A percentile compares a stretch with the other conserved stretches of the same genome.
Evolutionary conservation across 2,329 filamentous ascomycete species (phyloP).

Genomic region (Fusarium irregulare): DNA sequence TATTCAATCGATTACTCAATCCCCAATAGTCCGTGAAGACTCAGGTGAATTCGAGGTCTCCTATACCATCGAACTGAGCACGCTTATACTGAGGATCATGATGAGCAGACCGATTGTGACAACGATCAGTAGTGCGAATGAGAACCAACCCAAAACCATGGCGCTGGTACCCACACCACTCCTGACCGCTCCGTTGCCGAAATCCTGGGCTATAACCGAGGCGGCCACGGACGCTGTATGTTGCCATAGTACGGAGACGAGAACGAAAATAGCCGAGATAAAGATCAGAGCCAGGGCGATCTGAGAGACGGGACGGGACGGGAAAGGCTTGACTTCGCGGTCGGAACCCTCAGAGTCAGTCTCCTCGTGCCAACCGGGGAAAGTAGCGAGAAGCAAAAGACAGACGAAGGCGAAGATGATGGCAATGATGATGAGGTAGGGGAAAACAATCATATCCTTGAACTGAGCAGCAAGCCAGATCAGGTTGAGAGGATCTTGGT

Average conservation of each 20-base stretch:
- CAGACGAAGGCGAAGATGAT: constrained; percentile 97
- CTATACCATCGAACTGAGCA: constrained; percentile 72
- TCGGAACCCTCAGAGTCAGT: constrained; percentile 83
- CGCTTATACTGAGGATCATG: constrained; percentile 94
- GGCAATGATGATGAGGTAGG: constrained; percentile 96
- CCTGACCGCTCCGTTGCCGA: constrained; percentile 88
- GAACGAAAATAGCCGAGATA: constrained; percentile 75
- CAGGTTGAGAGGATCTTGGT: constrained; percentile 95
- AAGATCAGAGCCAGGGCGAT: constrained; percentile 94
- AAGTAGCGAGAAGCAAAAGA: constrained; percentile 93
- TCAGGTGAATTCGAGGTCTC: constrained; percentile 27
- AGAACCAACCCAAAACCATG: constrained; percentile 98
- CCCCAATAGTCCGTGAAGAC: constrained; percentile 31
- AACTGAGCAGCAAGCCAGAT: constrained; percentile 98
- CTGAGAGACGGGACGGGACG: constrained; percentile 90
- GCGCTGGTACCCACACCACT: constrained; percentile 92
- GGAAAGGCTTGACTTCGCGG: constrained; percentile 93
- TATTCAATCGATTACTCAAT: constrained; percentile 32
- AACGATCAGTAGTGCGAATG: constrained; percentile 90
- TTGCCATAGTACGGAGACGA: constrained; percentile 86
- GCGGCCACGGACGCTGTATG: constrained; percentile 97
- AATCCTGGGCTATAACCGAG: constrained; percentile 90
- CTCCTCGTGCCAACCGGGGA: constrained; percentile 97
- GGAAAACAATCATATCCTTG: constrained; percentile 98
- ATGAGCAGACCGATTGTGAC: constrained; percentile 94